Percentiles rank a stretch among this genome's conserved stretches.
Conservation (phyloP, 257 asterid species). For the Leptodermis oblonga region DNA sequence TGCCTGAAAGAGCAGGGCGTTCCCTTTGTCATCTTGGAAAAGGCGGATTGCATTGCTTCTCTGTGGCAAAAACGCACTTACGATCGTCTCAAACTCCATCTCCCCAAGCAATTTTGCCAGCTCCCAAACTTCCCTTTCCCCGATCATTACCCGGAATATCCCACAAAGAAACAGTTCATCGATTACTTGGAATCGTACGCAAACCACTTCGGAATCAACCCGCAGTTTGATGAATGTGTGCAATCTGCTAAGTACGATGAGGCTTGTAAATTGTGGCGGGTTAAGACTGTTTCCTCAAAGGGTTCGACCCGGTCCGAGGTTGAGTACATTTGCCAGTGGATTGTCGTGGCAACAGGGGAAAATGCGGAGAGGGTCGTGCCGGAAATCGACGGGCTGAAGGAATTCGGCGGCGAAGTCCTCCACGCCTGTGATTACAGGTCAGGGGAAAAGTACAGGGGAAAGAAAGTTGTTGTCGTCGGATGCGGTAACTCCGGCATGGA, state of each 20-base stretch:
- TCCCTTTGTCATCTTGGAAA: conserved; percentile 63
- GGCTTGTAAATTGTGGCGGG: conserved; percentile 60
- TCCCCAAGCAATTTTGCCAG: conserved; percentile 78
- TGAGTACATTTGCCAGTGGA: conserved; percentile 82
- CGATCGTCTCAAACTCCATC: conserved; percentile 78
- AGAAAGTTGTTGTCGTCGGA: conserved; percentile 79
- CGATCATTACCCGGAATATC: conserved; percentile 75
- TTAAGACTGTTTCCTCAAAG: conserved; percentile 31
- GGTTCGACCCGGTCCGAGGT: conserved; percentile 36
- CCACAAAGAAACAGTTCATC: conserved; percentile 62
- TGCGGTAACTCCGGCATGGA: conserved; percentile 97
- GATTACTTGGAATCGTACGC: conserved; percentile 70
- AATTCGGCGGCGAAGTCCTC: conserved; percentile 63
- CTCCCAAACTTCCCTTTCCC: conserved; percentile 70
- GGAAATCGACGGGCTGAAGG: conserved; percentile 58
- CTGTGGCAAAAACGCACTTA: conserved; percentile 87
- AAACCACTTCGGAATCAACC: conserved; percentile 43
- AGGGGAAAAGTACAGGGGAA: conserved; percentile 59
- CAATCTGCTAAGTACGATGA: conserved; percentile 75
- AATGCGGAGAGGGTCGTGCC: conserved; percentile 74
- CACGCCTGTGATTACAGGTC: conserved; percentile 80
- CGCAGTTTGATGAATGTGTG: conserved; percentile 67
- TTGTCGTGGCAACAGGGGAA: conserved; percentile 89
- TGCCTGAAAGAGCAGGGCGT: conserved; percentile 65
- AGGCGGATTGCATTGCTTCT: conserved; percentile 84